Base-by-base conservation (phyloP, 257 asterid genomes). In the Mitragyna speciosa region DNA sequence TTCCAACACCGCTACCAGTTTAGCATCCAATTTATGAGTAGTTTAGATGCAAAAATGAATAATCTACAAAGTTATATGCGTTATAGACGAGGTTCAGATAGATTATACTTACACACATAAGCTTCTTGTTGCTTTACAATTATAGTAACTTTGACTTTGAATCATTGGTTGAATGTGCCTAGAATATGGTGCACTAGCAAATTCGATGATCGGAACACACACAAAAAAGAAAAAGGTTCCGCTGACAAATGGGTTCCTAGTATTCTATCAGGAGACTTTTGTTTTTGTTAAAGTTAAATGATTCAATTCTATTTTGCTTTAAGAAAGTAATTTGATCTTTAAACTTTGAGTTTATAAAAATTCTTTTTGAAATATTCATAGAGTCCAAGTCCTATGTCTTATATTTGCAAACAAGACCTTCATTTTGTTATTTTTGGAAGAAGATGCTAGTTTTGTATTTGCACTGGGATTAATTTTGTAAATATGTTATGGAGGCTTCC, bases 1-100 rank as follows among this genome's bases (percentile, higher is more conserved):
- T 31, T 17, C 63, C 75, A 70, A 76, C 61, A 82, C 82, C 54
- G 63, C 75, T 19, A 26, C n/a, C 36, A 75, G 24, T 3, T 15
- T 69, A 56, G 72, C 78, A 12, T 39, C 78, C 72, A 58, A 45
- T 70, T 69, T 69, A 15, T 33, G 19, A 58, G 47, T 45, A 31
- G 69, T 1, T 75, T 48, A 61, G 33, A 41, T 2, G 49, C 28
- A 54, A 8, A 74, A 12, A 22, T 20, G 15, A 14, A 4, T 19
- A 24, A 52, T 8, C n/a, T n/a, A n/a, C n/a, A n/a, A n/a, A n/a
- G n/a, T n/a, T n/a, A n/a, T n/a, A n/a, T n/a, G n/a, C n/a, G n/a
- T n/a, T n/a, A n/a, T n/a, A n/a, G n/a, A n/a, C n/a, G n/a, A n/a
- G 49, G 11, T 9, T 45, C 49, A 9, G 49, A 45, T 45, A 45